Evolutionary conservation across 1,284 basidiomycete species (phyloP).

Genomic region (Ceratobasidium sp.): DNA sequence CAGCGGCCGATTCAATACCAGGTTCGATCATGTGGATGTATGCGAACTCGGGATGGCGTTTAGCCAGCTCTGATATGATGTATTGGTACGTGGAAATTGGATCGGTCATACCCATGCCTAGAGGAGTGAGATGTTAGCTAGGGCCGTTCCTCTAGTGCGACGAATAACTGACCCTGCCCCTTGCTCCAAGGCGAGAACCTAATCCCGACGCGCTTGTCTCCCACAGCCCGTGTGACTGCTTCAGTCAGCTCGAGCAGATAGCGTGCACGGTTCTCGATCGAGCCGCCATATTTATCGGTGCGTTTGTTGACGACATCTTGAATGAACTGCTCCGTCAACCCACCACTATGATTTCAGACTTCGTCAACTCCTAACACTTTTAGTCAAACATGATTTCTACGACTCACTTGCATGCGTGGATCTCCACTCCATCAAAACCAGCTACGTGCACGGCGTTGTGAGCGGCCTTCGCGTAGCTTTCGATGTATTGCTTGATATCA

Average conservation of each 20-base stretch:
- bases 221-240: constrained; percentile 55
- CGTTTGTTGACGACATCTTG: constrained; percentile 57
- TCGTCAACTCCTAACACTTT: too few species aligned
- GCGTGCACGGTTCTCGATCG: constrained; percentile 57
- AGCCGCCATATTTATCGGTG: constrained; percentile 60
- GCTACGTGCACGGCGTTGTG: constrained; percentile 59
- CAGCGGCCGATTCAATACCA: constrained; percentile 52
- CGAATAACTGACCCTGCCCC: constrained; percentile 50
- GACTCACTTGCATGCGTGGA: constrained; percentile 54
- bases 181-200: constrained; percentile 50
- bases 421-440: constrained; percentile 61
- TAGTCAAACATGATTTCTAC: too few species aligned
- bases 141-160: neutral
- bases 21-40: constrained; percentile 50
- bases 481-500: constrained; percentile 54
- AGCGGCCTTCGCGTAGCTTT: constrained; percentile 56
- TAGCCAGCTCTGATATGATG: constrained; percentile 54
- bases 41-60: constrained; percentile 61
- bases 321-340: constrained; percentile 59
- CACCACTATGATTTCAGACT: neutral
- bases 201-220: constrained; percentile 56
- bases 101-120: constrained; percentile 50
- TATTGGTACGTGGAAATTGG: constrained; percentile 58
- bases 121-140: neutral
- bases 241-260: constrained; percentile 57